Base-by-base conservation (phyloP, 1,284 basidiomycete species). In the Termitomyces sp. region DNA sequence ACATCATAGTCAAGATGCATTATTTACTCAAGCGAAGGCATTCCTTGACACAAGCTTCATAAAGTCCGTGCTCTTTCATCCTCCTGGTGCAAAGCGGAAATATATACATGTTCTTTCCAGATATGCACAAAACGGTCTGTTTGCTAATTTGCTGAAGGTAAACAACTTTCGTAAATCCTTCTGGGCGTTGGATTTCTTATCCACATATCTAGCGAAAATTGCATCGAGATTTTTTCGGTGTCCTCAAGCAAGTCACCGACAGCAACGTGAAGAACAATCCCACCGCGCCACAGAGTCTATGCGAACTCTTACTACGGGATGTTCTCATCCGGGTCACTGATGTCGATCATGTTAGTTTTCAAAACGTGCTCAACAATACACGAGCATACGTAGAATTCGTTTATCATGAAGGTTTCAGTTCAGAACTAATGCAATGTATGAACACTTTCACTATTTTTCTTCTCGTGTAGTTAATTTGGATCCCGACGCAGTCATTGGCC, bases 101-200 rank as follows among this genome's bases (percentile, higher is more conserved):
- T 19, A 54, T 40, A 15, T 9, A 21, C 19, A 26, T 45, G 9
- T 8, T 38, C 19, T 30, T 30, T 38, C 46, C 54, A 82, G 81
- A 61, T 82, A 82, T 60, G 74, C 74, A 5, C 73, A 73, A 46
- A 78, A 75, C 53, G 84, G 84, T 5, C 68, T 87, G 7, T 76
- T 86, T 54, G 69, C 75, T 44, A 71, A 75, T 53, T 61, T 89
- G 6, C 77, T 82, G 64, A 84, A 80, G 71, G 86, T 82, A 61
- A 42, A 70, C 43, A 33, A 51, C n/a, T n/a, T n/a, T 19, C 21
- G 19, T n/a, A 36, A 51, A 13, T 0, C 6, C 3, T 12, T 10
- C 12, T 4, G 2, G 13, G 24, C 4, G 0, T 8, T 34, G 3
- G 5, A 33, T 17, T 34, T 24, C 24, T 19, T 3, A 39, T 47